Evolutionary conservation across 192 early-diverging fungal species (phyloP).

Genomic region (Phlyctochytrium bullatum): DNA sequence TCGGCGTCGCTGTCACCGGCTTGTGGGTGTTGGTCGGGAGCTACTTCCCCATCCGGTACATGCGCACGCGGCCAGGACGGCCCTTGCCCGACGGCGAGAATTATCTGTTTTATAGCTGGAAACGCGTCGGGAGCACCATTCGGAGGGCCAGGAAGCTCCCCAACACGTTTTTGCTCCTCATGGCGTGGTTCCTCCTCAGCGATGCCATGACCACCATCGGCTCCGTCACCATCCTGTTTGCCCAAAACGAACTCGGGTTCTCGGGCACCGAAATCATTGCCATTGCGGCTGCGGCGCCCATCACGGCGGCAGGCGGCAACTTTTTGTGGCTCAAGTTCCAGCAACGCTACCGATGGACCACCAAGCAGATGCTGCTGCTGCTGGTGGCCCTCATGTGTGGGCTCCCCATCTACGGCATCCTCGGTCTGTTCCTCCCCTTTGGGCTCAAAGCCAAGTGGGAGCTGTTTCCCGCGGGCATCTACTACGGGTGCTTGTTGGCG

Average conservation of each 20-base stretch:
- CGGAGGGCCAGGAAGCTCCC: slow-evolving; percentile 11
- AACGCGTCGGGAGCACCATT: slow-evolving; percentile 6
- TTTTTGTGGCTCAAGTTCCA: slow-evolving; percentile 19
- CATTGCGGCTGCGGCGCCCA: slow-evolving; percentile 21
- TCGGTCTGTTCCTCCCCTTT: slow-evolving; percentile 29
- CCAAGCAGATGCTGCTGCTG: slow-evolving; percentile 22
- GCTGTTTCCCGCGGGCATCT: slow-evolving; percentile 19
- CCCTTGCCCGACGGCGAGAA: slow-evolving; percentile 22
- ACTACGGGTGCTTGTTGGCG: slow-evolving; percentile 24
- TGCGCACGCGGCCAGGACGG: slow-evolving; percentile 14
- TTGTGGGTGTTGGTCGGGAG: slow-evolving; percentile 10
- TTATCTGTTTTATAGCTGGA: slow-evolving; percentile 23
- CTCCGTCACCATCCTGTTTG: not conserved
- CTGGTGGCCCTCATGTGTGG: slow-evolving; percentile 8
- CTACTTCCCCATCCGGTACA: slow-evolving; percentile 7
- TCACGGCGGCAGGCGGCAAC: slow-evolving; percentile 18
- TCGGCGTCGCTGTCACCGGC: slow-evolving; percentile 13
- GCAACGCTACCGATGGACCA: not conserved
- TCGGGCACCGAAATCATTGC: slow-evolving; percentile 12
- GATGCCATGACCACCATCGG: slow-evolving; percentile 12
- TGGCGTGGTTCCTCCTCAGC: slow-evolving; percentile 20
- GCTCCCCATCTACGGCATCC: slow-evolving; percentile 25
- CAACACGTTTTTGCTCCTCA: slow-evolving; percentile 19
- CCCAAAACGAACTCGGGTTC: slow-evolving; percentile 13
- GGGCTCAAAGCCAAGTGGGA: slow-evolving; percentile 25